Conservation (phyloP, 1,284 basidiomycete species). For the Ustilago crameri region DNA sequence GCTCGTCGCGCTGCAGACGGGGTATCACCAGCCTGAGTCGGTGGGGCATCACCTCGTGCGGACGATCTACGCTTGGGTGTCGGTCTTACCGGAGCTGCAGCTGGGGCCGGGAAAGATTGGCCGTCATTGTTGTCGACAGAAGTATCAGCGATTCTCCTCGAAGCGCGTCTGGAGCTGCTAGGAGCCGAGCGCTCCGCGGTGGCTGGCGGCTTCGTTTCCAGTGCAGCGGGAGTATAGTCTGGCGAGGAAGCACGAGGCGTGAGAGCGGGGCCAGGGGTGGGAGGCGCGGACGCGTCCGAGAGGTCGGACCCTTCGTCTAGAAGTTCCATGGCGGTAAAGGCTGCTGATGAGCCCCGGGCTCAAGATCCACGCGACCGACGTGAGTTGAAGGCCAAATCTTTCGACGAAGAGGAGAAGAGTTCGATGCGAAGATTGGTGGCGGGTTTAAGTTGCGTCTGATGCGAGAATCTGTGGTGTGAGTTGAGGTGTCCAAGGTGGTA, state of each 20-base stretch:
- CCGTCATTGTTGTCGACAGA: neutral
- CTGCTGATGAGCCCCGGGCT: neutral
- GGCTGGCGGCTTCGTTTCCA: neutral
- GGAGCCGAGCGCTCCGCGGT: neutral
- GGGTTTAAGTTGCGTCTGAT: too few relatives aligned
- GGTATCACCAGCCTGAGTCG: neutral
- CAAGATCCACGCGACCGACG: too few relatives aligned
- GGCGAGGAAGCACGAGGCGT: conserved; percentile 28
- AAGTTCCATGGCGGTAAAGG: neutral
- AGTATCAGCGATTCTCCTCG: conserved; percentile 6
- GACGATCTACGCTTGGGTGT: too few relatives aligned
- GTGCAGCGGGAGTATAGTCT: neutral
- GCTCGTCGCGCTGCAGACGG: conserved; percentile 7
- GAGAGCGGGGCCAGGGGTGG: conserved; percentile 30
- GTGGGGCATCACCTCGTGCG: too few relatives aligned
- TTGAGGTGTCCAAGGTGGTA: too few relatives aligned
- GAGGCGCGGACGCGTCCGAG: conserved; percentile 36
- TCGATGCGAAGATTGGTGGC: too few relatives aligned
- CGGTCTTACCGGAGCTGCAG: neutral
- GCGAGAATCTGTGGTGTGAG: too few relatives aligned
- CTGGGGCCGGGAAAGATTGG: neutral
- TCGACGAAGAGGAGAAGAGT: too few relatives aligned
- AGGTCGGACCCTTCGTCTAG: conserved; percentile 38
- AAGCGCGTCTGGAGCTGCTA: conserved; percentile 5
- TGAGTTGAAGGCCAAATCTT: too few relatives aligned